Percentiles rank a stretch among this genome's conserved stretches.
Evolutionary conservation across 768 basidiomycete genomes (phyloP).

Genomic region (Tricholomella constricta): DNA sequence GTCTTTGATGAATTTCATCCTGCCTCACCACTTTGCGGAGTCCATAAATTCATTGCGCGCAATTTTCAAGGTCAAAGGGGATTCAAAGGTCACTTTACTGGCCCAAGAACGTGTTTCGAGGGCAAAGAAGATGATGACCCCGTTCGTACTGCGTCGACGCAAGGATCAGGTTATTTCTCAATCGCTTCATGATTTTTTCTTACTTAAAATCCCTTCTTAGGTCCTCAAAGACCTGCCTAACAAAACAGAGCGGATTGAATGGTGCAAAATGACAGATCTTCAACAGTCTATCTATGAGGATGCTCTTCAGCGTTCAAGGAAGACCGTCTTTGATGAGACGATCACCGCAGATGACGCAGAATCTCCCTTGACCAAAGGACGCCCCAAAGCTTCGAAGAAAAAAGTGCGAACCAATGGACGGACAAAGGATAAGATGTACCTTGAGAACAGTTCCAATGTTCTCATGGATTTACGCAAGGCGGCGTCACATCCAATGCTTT

Average conservation of each 20-base stretch:
- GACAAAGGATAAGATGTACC: constrained; percentile 64
- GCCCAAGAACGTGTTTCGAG: constrained; percentile 92
- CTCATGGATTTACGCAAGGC: constrained; percentile 98
- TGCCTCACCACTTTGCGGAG: constrained; percentile 84
- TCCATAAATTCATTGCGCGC: constrained; percentile 80
- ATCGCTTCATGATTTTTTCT: not conserved
- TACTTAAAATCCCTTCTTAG: constrained; percentile 33
- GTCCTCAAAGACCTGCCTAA: constrained; percentile 92
- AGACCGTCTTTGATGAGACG: constrained; percentile 65
- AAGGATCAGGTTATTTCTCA: constrained; percentile 75
- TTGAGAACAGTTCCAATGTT: constrained; percentile 88
- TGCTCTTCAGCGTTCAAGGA: constrained; percentile 80
- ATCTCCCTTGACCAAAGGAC: constrained; percentile 24
- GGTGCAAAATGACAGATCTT: constrained; percentile 88
- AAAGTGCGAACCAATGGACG: constrained; percentile 45
- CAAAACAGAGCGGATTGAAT: constrained; percentile 91
- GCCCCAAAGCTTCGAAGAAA: constrained; percentile 40
- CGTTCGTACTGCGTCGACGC: constrained; percentile 94
- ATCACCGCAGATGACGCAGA: constrained; percentile 25
- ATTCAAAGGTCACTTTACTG: constrained; percentile 83
- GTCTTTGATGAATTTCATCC: constrained; percentile 98
- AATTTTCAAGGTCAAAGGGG: constrained; percentile 97
- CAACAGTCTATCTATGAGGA: constrained; percentile 87
- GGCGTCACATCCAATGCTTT: constrained; percentile 94
- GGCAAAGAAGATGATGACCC: constrained; percentile 99